Evolutionary conservation across 306 rosid species (phyloP).

Genomic region (Lathyrus tuberosus): DNA sequence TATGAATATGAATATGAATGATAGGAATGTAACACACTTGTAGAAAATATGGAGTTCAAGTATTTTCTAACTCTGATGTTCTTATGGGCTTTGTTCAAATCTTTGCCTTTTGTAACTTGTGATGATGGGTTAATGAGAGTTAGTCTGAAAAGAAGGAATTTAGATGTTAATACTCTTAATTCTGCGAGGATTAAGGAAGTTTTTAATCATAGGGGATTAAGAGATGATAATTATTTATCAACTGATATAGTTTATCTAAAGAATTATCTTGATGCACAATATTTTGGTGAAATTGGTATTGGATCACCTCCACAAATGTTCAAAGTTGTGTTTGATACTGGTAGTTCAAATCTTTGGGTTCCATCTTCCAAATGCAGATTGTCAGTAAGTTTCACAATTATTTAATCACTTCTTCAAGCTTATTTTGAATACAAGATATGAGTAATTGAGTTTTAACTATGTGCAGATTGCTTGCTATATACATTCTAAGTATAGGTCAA

Average conservation of each 20-base stretch:
- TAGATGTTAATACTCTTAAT: constrained; percentile 36
- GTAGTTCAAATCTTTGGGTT: constrained; percentile 89
- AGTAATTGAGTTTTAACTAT: neutral
- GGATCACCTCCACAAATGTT: constrained; percentile 87
- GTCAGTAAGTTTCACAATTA: constrained; percentile 57
- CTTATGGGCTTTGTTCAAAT: constrained; percentile 44
- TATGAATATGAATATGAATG: neutral
- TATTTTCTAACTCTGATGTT: constrained; percentile 26
- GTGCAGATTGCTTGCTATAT: constrained; percentile 72
- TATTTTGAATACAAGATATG: constrained; percentile 30
- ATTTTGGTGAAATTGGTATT: constrained; percentile 85
- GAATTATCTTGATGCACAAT: constrained; percentile 92
- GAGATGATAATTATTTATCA: constrained; percentile 18
- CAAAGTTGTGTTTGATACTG: constrained; percentile 81
- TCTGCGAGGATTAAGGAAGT: constrained; percentile 43
- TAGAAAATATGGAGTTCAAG: constrained; percentile 40
- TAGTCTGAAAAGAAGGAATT: constrained; percentile 41
- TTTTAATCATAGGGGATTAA: constrained; percentile 9
- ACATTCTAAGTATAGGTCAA: constrained; percentile 70
- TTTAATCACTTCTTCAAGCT: neutral
- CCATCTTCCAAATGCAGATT: constrained; percentile 81
- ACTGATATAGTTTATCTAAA: constrained; percentile 64
- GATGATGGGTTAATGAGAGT: constrained; percentile 42
- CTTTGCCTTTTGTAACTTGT: constrained; percentile 45
- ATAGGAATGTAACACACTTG: neutral